Base-by-base conservation (phyloP, 805 yeast species). In the Candida tallmaniae region DNA sequence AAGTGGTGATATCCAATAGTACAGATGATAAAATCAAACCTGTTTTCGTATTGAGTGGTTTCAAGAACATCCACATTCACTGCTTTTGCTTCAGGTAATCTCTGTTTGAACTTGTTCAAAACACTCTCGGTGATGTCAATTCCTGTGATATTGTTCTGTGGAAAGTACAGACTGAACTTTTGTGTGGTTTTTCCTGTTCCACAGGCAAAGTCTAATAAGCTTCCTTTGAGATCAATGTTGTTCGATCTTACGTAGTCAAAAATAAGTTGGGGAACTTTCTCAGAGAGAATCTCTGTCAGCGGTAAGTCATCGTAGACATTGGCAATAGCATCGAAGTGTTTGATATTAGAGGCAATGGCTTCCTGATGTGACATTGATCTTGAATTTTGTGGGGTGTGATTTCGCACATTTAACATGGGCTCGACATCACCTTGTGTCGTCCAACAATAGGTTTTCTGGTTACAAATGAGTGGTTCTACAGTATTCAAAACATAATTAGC, bases 1-100 rank as follows among this genome's bases (percentile, higher is more conserved):
- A 68, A 39, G 40, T 68, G 73, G 40, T 68, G 73, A 39, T 56
- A 65, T 1, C 68, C 47, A 14, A 63, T 45, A 2, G 71, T 60
- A 31, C 68, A 62, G 2, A 51, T 36, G 16, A 65, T 52, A 14
- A 54, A 46, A 40, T 67, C 70, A 39, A 59, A 60, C 8, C 50
- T 27, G 7, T 37, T 45, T 3, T 32, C 48, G 21, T 45, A 54
- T 19, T n/a, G 31, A 14, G 20, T 41, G 47, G 8, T 29, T 17
- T 52, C 58, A 21, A 60, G 32, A 6, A 61, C 47, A 40, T 59
- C 68, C 31, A 48, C 44, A 17, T 39, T 27, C 27, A 45, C 40
- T 2, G 57, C 35, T 6, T 38, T 35, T 13, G 13, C 15, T 32
- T 16, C 16, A 31, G 18, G 23, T 8, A 37, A 16, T 26, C 42